These are phyloP conservation scores for Ustilago shanxiensis DNA, from an alignment of 1,284 basidiomycete species.

Conservation along the genomic window DNA sequence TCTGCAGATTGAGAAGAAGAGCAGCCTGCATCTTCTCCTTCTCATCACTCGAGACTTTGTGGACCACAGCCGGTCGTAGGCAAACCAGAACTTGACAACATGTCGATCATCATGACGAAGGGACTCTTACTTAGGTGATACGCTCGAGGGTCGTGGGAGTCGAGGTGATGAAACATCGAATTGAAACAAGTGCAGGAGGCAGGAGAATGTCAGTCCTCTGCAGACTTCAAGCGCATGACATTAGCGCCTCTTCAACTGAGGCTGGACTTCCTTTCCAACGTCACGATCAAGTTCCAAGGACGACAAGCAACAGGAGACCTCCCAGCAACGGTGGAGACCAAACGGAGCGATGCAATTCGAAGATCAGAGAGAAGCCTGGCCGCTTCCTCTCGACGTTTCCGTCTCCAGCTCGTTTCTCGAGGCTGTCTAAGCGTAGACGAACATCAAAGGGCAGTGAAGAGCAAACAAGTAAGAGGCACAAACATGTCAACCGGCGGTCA, in stretches of 20 bases:
- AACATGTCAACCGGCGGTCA: conserved; percentile 15
- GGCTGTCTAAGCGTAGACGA: background rate
- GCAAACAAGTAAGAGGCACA: background rate
- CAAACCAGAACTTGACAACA: background rate
- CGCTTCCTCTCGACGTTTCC: background rate
- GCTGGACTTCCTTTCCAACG: background rate
- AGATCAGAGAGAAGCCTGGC: too few species aligned
- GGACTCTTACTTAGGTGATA: background rate
- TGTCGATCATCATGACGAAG: background rate
- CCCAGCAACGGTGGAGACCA: too few species aligned
- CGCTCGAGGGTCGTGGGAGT: background rate
- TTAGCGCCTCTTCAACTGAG: background rate
- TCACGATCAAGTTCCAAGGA: background rate
- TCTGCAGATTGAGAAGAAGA: too few species aligned
- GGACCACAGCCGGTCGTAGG: background rate
- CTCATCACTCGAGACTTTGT: background rate
- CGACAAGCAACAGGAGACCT: background rate
- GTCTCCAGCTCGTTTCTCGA: background rate
- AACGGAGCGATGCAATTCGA: too few species aligned
- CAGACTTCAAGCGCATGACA: background rate
- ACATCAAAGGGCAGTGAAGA: conserved; percentile 2
- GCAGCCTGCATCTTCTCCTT: background rate
- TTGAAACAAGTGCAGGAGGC: background rate
- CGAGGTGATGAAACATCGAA: background rate
- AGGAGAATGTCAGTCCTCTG: background rate